Base-by-base conservation (phyloP, 495 filamentous ascomycete species). In the Chaetomium tenue region DNA sequence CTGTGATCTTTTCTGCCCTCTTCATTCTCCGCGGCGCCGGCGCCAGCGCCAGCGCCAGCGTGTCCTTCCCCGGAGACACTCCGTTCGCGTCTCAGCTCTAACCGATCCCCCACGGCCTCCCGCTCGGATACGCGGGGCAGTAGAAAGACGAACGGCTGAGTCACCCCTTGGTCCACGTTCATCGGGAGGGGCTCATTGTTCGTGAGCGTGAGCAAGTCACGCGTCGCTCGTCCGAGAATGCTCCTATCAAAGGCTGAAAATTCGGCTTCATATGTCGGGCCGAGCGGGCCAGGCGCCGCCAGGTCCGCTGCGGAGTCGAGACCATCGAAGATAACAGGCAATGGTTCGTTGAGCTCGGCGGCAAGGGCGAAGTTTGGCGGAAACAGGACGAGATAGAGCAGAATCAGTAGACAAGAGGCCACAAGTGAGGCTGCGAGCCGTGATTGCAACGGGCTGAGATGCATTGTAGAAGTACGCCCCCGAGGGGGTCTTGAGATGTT, bases 371-470 rank as follows among this genome's bases (percentile, higher is more conserved):
- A 80, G 63, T 80, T 79, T 39, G 79, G 78, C 37, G 79, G 77
- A 60, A 82, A 81, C 26, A 90, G 70, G 40, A 78, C 72, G 61
- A 87, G 70, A 69, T 85, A 86, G 58, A 90, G 66, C 42, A 84
- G 55, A 42, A 86, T 63, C 33, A 89, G 65, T 40, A 87, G 68
- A 51, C 83, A 71, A 37, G 84, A 82, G 47, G 84, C 83, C 71
- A 82, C 74, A 64, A 87, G 67, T 39, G 84, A 88, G 71, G 88
- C 87, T 73, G 82, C 84, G 67, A 92, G 77, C 67, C 86, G 86
- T 75, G 85, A 88, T 81, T 89, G 88, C 65, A 89, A 77, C 65
- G 82, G 84, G 71, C 83, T 84, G 67, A 84, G 79, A 70, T 85
- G 86, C 87, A 90, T 90, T 59, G 62, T 70, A 67, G 37, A 58